A percentile compares a stretch with the other conserved stretches of the same genome.
These are phyloP conservation scores for Exobasidium rhododendri DNA, from an alignment of 1,284 basidiomycete species.

Conservation along the genomic window DNA sequence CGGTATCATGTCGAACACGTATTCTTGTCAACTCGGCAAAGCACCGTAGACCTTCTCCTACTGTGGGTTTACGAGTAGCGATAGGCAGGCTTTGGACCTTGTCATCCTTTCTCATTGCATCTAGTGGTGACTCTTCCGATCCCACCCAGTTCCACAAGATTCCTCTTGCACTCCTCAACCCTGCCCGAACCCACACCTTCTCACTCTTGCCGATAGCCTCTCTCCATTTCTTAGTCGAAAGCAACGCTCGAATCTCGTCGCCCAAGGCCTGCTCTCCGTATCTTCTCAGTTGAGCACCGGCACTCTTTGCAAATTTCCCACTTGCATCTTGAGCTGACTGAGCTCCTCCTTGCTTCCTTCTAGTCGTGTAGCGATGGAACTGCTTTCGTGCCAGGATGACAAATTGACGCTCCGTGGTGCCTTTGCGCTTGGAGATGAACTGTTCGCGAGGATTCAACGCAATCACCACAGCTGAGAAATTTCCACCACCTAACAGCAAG, in stretches of 20 bases:
- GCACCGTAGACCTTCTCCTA: slow-evolving; percentile 82
- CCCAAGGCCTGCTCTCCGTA: slow-evolving; percentile 90
- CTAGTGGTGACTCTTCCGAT: slow-evolving; percentile 42
- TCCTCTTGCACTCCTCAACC: slow-evolving; percentile 41
- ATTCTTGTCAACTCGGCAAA: slow-evolving; percentile 80
- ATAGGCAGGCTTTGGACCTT: slow-evolving; percentile 51
- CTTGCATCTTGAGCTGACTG: slow-evolving; percentile 89
- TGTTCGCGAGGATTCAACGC: slow-evolving; percentile 56
- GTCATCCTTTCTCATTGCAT: slow-evolving; percentile 49
- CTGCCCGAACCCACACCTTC: slow-evolving; percentile 47
- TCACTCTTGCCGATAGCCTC: slow-evolving; percentile 43
- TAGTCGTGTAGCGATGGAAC: slow-evolving; percentile 97
- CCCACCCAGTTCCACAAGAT: slow-evolving; percentile 50
- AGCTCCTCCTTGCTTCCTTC: slow-evolving; percentile 93
- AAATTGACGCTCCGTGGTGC: slow-evolving; percentile 17
- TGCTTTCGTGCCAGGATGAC: slow-evolving; percentile 89
- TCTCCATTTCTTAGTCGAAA: slow-evolving; percentile 40
- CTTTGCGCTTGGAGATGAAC: slow-evolving; percentile 20
- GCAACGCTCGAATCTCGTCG: slow-evolving; percentile 64
- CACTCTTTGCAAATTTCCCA: slow-evolving; percentile 84
- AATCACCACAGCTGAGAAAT: slow-evolving; percentile 90
- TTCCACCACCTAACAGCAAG: slow-evolving; percentile 94
- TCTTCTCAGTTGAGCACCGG: slow-evolving; percentile 87
- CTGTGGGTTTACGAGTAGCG: slow-evolving; percentile 64
- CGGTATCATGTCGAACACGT: slow-evolving; percentile 80